Evolutionary conservation across 306 rosid species (phyloP), one percentile per base, ranked within the genome.

Genomic region (Pyrus communis): DNA sequence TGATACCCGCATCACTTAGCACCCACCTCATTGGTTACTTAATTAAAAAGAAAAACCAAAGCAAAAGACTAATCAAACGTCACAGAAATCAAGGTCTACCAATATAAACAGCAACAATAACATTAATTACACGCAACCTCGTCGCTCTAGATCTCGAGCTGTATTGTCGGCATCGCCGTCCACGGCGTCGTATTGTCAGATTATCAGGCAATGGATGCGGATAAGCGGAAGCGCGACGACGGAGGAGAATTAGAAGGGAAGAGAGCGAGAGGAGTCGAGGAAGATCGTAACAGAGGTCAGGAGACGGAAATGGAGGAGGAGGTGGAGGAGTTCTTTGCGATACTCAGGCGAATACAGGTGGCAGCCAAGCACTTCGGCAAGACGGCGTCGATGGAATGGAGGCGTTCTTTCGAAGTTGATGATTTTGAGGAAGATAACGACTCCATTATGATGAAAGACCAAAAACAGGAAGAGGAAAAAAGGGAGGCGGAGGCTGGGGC

Each of bases 241-340:
- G 61, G 45, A 11, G 67, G 71, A 2, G 63, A 2, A 10, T 63
- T 7, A 12, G 58, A 52, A 46, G 74, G 14, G 54, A 75, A 63
- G 76, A 70, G 55, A 8, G 42, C 38, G 54, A 67, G n/a, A 60
- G 18, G 3, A 14, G 73, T 31, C 17, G 73, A 35, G 14, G 60
- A 45, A 3, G 31, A 61, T 18, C 70, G 62, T 52, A 49, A 51
- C 3, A 19, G 21, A 51, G 55, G 1, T 17, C 55, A 15, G 21
- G 73, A 17, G 8, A 25, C 61, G 76, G 81, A 35, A 51, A 67
- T 79, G 66, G 91, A 86, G n/a, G 83, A 79, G 46, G 89, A 87
- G 68, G 79, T 87, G 72, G 86, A 87, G 73, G 87, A 85, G 84
- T 87, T 87, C 84, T 85, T 69, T 15, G 75, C 86, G 23, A 87